phyloP scores from a whole-genome alignment of 345 rosid genomes.

The Erodium maritimum region DNA sequence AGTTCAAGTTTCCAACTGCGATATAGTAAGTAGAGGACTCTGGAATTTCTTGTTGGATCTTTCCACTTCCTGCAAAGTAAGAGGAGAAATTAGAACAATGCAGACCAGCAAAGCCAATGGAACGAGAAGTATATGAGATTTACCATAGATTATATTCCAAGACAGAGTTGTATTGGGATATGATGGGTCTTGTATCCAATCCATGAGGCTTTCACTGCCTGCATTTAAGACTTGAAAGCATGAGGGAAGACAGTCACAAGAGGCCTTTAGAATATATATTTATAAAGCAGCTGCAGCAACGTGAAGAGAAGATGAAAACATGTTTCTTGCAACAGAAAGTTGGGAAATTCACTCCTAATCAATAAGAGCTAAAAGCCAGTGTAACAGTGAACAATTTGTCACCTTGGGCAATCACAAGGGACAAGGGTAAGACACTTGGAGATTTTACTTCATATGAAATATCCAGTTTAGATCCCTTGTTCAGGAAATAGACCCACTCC shows the following conservation, averaged over 20 bases:
- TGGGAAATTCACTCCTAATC: too few species aligned
- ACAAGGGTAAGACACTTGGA: constrained; percentile 20
- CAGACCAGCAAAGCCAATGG: neutral
- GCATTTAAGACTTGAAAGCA: constrained; percentile 9
- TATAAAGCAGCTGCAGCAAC: too few species aligned
- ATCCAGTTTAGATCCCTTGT: constrained; percentile 34
- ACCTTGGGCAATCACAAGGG: constrained; percentile 51
- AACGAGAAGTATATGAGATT: neutral
- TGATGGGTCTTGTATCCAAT: constrained; percentile 51
- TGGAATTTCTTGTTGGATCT: constrained; percentile 29
- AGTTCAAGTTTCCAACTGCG: constrained; percentile 39
- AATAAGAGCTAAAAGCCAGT: neutral
- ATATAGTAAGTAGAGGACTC: constrained; percentile 33
- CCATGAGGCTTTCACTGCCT: constrained; percentile 34
- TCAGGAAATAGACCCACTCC: constrained; percentile 50
- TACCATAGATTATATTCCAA: constrained; percentile 45
- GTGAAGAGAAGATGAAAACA: too few species aligned
- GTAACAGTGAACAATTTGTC: neutral
- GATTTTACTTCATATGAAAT: constrained; percentile 36
- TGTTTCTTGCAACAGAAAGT: too few species aligned
- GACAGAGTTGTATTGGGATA: constrained; percentile 45
- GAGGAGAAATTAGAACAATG: constrained; percentile 4
- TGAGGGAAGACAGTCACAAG: neutral
- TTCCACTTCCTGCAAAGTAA: constrained; percentile 33
- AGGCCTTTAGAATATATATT: too few species aligned